These are phyloP conservation scores for Ehretia macrophylla DNA, from an alignment of 257 asterid species.

Conservation along the genomic window DNA sequence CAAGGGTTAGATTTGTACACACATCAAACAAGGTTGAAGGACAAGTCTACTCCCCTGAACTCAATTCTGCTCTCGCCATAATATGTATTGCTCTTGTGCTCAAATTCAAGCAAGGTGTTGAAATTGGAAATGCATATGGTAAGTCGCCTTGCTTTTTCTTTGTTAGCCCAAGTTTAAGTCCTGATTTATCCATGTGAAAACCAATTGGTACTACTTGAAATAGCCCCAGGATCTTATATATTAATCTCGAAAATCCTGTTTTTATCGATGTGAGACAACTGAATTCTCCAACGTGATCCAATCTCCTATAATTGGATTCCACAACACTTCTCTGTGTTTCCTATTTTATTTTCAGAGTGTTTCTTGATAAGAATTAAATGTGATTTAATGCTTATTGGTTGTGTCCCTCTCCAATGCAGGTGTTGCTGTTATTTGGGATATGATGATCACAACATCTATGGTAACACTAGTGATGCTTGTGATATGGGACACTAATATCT, in stretches of 20 bases:
- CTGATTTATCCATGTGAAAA: constrained; percentile 21
- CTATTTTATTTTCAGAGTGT: no score
- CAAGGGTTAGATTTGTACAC: constrained; percentile 56
- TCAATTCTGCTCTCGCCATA: constrained; percentile 43
- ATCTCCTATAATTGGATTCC: no score
- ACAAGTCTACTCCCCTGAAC: constrained; percentile 71
- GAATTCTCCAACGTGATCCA: no score
- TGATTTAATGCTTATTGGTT: no score
- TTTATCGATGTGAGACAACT: no score
- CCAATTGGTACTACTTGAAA: no score
- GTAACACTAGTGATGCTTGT: constrained; percentile 55
- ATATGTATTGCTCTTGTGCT: constrained; percentile 43
- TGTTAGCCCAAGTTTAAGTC: not conserved
- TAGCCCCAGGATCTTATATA: no score
- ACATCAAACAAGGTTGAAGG: constrained; percentile 65
- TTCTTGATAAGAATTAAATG: no score
- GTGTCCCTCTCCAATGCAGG: no score
- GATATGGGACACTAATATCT: constrained; percentile 43
- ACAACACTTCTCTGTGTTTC: no score
- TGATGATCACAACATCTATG: constrained; percentile 65
- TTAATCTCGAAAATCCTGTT: no score
- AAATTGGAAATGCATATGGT: constrained; percentile 64
- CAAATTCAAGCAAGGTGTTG: constrained; percentile 52
- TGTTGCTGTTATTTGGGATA: constrained; percentile 73
- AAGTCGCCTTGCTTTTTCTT: no score